Conservation (phyloP, 768 basidiomycete genomes). For the Kwoniella sp. region DNA sequence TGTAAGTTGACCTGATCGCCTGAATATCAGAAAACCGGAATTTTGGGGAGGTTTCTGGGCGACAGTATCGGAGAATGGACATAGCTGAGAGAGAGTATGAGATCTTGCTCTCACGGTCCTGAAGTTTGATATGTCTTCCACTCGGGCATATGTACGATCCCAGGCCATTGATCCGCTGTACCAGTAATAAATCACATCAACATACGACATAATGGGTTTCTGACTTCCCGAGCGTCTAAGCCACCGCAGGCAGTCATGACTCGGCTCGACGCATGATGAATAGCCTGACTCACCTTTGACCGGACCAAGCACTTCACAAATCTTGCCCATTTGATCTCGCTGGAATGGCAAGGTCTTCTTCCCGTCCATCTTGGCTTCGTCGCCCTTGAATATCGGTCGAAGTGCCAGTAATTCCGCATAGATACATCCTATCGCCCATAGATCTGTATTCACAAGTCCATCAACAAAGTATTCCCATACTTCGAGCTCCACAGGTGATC, state of each 20-base stretch:
- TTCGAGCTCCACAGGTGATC: too few species aligned
- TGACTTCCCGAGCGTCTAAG: too few species aligned
- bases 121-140: slow-evolving; percentile 59
- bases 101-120: slow-evolving; percentile 47
- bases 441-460: slow-evolving; percentile 60
- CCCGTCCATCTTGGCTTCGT: slow-evolving; percentile 90
- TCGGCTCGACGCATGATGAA: too few species aligned
- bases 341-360: slow-evolving; percentile 97
- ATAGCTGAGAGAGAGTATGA: too few species aligned
- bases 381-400: slow-evolving; percentile 97
- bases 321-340: slow-evolving; percentile 88
- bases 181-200: slow-evolving; percentile 4
- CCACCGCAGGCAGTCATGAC: too few species aligned
- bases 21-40: too few species aligned
- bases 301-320: slow-evolving; percentile 92
- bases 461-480: too few species aligned
- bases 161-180: slow-evolving; percentile 83
- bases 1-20: too few species aligned
- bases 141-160: slow-evolving; percentile 81
- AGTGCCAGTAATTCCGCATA: slow-evolving; percentile 92
- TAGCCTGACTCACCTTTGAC: slow-evolving; percentile 78
- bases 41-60: too few species aligned
- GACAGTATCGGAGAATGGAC: too few species aligned
- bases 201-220: too few species aligned
- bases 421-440: slow-evolving; percentile 98